Percentiles rank a stretch among this genome's conserved stretches.
Evolutionary conservation across 2,329 filamentous ascomycete genomes (phyloP).

Genomic region (Pyrenochaeta sp.): DNA sequence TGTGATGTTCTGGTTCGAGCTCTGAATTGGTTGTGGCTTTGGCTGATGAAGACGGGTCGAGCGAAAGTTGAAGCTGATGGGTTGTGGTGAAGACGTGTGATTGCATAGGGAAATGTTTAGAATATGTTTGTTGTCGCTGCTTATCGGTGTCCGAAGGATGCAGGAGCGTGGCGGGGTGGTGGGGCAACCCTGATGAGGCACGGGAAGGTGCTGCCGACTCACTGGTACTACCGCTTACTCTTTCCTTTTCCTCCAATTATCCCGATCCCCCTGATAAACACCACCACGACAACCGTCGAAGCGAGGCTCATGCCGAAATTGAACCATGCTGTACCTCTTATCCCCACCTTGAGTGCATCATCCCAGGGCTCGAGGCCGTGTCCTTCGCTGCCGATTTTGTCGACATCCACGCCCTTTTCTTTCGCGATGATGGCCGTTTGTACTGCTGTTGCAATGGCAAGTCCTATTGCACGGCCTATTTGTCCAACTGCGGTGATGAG

Average conservation of each 20-base stretch:
- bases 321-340: conserved; percentile 53
- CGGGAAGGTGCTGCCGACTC: background rate
- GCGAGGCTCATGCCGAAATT: conserved; percentile 48
- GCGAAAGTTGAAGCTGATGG: background rate
- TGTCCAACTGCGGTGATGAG: conserved; percentile 73
- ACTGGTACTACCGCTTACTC: background rate
- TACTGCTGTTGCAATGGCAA: conserved; percentile 71
- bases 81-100: background rate
- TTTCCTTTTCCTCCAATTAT: conserved; percentile 21
- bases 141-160: background rate
- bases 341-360: conserved; percentile 45
- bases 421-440: conserved; percentile 64
- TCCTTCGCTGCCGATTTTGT: conserved; percentile 35
- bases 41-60: background rate
- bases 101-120: background rate
- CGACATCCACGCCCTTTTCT: conserved; percentile 35
- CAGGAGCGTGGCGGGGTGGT: background rate
- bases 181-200: background rate
- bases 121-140: background rate
- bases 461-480: conserved; percentile 70
- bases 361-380: conserved; percentile 29
- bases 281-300: conserved; percentile 44
- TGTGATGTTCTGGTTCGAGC: background rate
- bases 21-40: background rate
- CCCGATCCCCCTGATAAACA: conserved; percentile 35